These are phyloP conservation scores for Fulvia fulva DNA, from an alignment of 2,329 filamentous ascomycete genomes.

Conservation along the genomic window DNA sequence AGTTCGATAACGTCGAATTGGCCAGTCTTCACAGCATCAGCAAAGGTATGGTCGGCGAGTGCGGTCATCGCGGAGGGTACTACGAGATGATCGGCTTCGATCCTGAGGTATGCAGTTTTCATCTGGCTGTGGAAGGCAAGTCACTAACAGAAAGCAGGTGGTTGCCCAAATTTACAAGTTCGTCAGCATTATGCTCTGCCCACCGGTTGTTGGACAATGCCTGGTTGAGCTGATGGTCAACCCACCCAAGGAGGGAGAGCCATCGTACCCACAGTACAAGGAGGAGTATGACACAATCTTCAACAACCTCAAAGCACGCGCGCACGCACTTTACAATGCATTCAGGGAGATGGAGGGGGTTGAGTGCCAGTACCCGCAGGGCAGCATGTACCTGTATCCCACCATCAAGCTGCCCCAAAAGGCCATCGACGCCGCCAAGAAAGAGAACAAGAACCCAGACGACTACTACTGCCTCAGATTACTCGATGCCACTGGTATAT, in stretches of 20 bases:
- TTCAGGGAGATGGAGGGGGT: slow-evolving; percentile 96
- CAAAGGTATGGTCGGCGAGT: slow-evolving; percentile 99
- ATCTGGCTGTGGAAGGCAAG: background rate
- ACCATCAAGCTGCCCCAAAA: slow-evolving; percentile 76
- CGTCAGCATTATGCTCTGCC: slow-evolving; percentile 92
- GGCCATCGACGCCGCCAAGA: slow-evolving; percentile 69
- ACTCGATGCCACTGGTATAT: slow-evolving; percentile 90
- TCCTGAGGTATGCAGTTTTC: slow-evolving; percentile 28
- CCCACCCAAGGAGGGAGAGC: slow-evolving; percentile 77
- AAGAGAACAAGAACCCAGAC: slow-evolving; percentile 72
- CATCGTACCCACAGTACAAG: slow-evolving; percentile 78
- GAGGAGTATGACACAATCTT: slow-evolving; percentile 82
- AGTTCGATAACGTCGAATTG: slow-evolving; percentile 82
- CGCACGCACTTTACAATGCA: slow-evolving; percentile 79
- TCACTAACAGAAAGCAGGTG: slow-evolving; percentile 53
- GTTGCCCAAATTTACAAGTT: slow-evolving; percentile 97
- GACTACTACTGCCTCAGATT: slow-evolving; percentile 92
- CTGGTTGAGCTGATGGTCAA: slow-evolving; percentile 98
- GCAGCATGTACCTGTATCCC: slow-evolving; percentile 98
- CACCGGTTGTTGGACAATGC: slow-evolving; percentile 93
- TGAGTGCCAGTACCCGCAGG: slow-evolving; percentile 82
- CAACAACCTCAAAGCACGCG: slow-evolving; percentile 71
- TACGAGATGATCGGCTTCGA: slow-evolving; percentile 94
- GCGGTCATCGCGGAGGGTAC: slow-evolving; percentile 94
- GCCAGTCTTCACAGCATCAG: slow-evolving; percentile 89